phyloP scores from a whole-genome alignment of 495 filamentous ascomycete genomes.

The Sordaria brevicollis region DNA sequence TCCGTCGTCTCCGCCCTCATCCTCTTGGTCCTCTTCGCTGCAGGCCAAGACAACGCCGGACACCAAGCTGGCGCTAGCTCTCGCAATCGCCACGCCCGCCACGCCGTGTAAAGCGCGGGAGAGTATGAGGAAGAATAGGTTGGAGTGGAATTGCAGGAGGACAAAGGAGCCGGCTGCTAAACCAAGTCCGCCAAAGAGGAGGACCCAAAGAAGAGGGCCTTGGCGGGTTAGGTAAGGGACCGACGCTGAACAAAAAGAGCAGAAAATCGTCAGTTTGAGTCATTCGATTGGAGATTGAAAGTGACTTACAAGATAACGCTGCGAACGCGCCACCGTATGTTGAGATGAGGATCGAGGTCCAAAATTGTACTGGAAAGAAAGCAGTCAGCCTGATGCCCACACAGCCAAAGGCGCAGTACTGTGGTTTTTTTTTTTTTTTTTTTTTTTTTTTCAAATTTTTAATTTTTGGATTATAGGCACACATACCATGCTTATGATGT shows the following conservation, averaged over 20 bases:
- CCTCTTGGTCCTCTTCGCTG: neutral
- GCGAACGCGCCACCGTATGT: slow-evolving; percentile 20
- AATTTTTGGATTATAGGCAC: no score
- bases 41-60: neutral
- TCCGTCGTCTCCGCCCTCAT: neutral
- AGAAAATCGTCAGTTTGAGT: neutral
- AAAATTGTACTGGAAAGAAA: slow-evolving; percentile 13
- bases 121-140: slow-evolving; percentile 9
- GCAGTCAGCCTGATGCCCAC: neutral
- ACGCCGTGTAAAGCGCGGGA: slow-evolving; percentile 19
- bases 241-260: slow-evolving; percentile 7
- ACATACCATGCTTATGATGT: slow-evolving; percentile 11
- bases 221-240: slow-evolving; percentile 12
- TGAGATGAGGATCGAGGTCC: slow-evolving; percentile 17
- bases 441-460: no score
- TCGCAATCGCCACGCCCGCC: slow-evolving; percentile 10
- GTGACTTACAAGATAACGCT: slow-evolving; percentile 15
- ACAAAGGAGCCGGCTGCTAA: slow-evolving; percentile 9
- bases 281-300: neutral
- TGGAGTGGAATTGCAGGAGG: slow-evolving; percentile 12
- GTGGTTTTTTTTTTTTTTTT: no score
- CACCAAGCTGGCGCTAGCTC: slow-evolving; percentile 9
- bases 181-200: slow-evolving; percentile 10
- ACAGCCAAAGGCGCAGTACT: neutral
- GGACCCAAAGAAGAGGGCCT: slow-evolving; percentile 3